Conservation (phyloP, 2,329 filamentous ascomycete genomes). For the Penicillium hordei region DNA sequence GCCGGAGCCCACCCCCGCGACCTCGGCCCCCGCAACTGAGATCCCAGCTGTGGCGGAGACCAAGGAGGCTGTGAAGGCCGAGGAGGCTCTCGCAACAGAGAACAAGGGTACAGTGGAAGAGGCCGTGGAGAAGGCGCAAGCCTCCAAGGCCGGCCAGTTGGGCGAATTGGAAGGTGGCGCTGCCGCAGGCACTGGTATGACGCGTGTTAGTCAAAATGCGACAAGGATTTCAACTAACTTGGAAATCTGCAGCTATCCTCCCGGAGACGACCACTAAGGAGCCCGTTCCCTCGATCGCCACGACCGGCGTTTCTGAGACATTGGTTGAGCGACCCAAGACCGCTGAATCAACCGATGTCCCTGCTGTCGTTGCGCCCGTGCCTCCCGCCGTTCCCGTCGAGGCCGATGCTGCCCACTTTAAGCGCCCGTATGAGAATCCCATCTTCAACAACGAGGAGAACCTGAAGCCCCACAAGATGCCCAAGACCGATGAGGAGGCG, state of each 20-base stretch:
- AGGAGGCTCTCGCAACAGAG: constrained; percentile 2
- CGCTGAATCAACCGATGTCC: constrained; percentile 7
- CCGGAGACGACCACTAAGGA: constrained; percentile 24
- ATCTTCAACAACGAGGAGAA: constrained; percentile 31
- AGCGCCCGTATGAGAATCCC: constrained; percentile 40
- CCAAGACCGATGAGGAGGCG: constrained; percentile 35
- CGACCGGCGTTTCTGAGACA: constrained; percentile 9
- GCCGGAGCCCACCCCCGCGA: constrained; percentile 11
- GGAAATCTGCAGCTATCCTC: constrained; percentile 17
- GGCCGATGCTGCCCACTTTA: constrained; percentile 26
- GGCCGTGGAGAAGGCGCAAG: constrained; percentile 25
- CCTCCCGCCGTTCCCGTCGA: constrained; percentile 15
- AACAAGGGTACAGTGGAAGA: constrained; percentile 18
- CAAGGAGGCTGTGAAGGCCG: constrained; percentile 14
- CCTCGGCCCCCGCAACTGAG: constrained; percentile 1
- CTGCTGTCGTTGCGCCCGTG: constrained; percentile 2
- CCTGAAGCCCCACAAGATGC: constrained; percentile 37
- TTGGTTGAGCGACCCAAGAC: constrained; percentile 19
- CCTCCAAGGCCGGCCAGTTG: constrained; percentile 23
- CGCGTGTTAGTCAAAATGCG: neutral
- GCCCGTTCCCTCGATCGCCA: constrained; percentile 17
- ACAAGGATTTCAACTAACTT: neutral
- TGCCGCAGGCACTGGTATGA: constrained; percentile 21
- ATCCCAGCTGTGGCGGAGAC: constrained; percentile 15
- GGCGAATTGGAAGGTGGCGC: constrained; percentile 17